phyloP scores from a whole-genome alignment of 352 stramenopile species.

The Globisporangium ultimum region DNA sequence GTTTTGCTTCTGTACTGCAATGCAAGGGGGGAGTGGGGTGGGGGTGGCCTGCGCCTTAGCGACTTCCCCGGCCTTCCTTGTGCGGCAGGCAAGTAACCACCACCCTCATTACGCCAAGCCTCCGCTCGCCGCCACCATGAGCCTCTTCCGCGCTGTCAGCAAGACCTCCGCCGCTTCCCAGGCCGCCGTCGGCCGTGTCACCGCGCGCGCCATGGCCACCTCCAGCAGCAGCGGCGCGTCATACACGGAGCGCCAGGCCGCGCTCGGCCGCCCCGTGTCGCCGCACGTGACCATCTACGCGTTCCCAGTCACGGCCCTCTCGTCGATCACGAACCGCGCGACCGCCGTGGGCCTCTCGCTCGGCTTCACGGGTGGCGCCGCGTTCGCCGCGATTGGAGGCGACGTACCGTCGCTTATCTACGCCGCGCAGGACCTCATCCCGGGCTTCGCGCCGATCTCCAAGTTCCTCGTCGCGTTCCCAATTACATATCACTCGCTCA shows the following conservation, averaged over 20 bases:
- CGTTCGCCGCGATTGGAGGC: slow-evolving; percentile 69
- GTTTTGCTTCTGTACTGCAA: neutral
- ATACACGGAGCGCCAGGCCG: slow-evolving; percentile 86
- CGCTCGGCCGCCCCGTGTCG: slow-evolving; percentile 89
- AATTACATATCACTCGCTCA: slow-evolving; percentile 92
- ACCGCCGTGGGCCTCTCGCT: slow-evolving; percentile 85
- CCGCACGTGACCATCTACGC: slow-evolving; percentile 97
- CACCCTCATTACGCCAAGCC: neutral
- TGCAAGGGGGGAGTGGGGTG: neutral
- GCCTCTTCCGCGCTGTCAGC: slow-evolving; percentile 12
- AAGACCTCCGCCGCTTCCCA: slow-evolving; percentile 2
- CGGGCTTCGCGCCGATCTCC: slow-evolving; percentile 64
- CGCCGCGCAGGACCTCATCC: slow-evolving; percentile 64
- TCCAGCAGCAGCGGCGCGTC: slow-evolving; percentile 11
- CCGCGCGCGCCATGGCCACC: slow-evolving; percentile 26
- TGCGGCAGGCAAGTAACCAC: slow-evolving; percentile 5
- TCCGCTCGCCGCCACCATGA: slow-evolving; percentile 3
- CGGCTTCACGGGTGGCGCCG: slow-evolving; percentile 70
- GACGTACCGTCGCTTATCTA: slow-evolving; percentile 81
- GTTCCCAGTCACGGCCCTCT: slow-evolving; percentile 91
- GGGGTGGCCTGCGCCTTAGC: neutral
- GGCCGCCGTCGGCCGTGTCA: slow-evolving; percentile 5
- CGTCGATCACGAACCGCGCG: slow-evolving; percentile 93
- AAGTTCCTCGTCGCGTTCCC: slow-evolving; percentile 95
- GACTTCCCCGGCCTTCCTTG: slow-evolving; percentile 3